phyloP scores from a whole-genome alignment of 768 basidiomycete genomes.

The Lactarius tabidus region DNA sequence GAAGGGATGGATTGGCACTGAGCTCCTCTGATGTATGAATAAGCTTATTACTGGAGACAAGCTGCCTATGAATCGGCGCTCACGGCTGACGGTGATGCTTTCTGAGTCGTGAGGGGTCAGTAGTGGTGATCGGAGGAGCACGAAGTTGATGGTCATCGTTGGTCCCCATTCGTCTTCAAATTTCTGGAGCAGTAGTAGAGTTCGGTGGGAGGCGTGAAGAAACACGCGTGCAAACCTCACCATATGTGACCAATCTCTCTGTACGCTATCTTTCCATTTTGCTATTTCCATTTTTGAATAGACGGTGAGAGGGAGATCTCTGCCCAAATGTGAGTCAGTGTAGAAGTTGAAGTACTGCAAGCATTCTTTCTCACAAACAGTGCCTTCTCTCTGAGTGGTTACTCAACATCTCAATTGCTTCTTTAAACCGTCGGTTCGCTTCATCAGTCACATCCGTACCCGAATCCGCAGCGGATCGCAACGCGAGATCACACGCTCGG shows the following conservation, averaged over 20 bases:
- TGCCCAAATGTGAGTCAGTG: background rate
- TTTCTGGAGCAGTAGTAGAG: background rate
- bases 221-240: background rate
- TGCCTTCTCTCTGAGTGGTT: no score
- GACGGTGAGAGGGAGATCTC: background rate
- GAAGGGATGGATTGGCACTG: background rate
- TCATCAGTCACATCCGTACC: background rate
- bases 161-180: background rate
- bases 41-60: no score
- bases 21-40: background rate
- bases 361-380: background rate
- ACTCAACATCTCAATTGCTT: background rate
- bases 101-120: background rate
- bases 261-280: background rate
- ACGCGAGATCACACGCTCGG: background rate
- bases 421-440: background rate
- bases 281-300: no score
- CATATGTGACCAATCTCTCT: background rate
- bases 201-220: background rate
- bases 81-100: background rate
- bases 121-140: background rate
- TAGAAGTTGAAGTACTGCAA: no score
- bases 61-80: background rate
- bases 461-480: background rate
- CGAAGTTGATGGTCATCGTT: no score